Base-by-base conservation (phyloP, 1,139 yeast genomes). In the Lodderomyces theae region DNA sequence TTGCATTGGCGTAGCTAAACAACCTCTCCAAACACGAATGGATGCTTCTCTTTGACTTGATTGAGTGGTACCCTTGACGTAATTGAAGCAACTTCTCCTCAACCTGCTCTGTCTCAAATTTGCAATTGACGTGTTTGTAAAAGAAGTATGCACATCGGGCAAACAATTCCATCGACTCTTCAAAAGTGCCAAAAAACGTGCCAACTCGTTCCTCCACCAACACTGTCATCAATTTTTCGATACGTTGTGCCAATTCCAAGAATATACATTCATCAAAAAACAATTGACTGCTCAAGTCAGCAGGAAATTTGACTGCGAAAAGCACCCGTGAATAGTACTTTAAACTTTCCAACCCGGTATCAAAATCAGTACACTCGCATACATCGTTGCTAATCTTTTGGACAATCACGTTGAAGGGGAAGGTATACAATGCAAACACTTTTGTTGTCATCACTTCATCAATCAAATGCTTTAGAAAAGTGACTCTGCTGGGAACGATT, bases 361-460 rank as follows among this genome's bases (percentile, higher is more conserved):
- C 21, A 16, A 17, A 28, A 16, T 30, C 29, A 12, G 5, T 34
- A 17, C 34, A 30, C 9, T 25, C 32, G 22, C 35, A 33, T 22
- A 26, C 21, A 13, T 29, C 29, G 10, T 12, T 17, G 30, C 23
- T 30, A 23, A 45, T 29, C 15, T 35, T 38, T 18, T 37, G 23
- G 21, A 47, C 41, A 15, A 44, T 34, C 5, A 46, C 12, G 41
- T 48, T 49, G 35, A 53, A 43, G 10, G 60, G 60, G 35, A 49
- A 55, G 3, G 58, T 49, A 38, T 48, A 50, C 17, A 47, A 40
- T 1, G 56, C 51, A 28, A 54, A 45, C 2, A 51, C 42, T 18
- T 45, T 42, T n/a, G 41, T 40, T 12, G 23, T 18, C 23, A 39
- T 32, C 11, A 50, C 40, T 19, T 40, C 39, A 16, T 41, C 47